phyloP scores from a whole-genome alignment of 345 rosid species.

The Ceriops decandra region DNA sequence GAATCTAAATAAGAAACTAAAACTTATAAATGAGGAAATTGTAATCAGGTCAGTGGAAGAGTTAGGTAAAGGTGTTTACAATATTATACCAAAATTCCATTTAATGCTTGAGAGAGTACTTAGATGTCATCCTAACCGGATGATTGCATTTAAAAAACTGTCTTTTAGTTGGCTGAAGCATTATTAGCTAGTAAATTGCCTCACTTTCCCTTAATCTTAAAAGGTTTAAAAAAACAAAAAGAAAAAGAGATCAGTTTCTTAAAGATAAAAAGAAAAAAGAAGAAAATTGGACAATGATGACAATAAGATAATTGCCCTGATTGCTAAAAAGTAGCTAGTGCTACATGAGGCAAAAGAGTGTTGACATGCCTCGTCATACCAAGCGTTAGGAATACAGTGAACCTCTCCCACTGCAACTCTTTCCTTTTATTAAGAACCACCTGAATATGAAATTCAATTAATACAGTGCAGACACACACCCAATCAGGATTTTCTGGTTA shows the following conservation, averaged over 20 bases:
- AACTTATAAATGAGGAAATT: too few relatives aligned
- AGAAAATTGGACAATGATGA: not conserved
- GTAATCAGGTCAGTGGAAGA: too few relatives aligned
- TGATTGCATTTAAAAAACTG: not conserved
- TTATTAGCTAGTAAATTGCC: not conserved
- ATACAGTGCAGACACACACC: slow-evolving; percentile 6
- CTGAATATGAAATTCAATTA: slow-evolving; percentile 30
- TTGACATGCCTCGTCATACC: slow-evolving; percentile 54
- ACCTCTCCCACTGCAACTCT: slow-evolving; percentile 86
- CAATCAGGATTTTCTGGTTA: not conserved
- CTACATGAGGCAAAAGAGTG: not conserved
- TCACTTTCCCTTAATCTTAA: not conserved
- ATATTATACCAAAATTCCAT: too few relatives aligned
- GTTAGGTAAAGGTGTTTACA: too few relatives aligned
- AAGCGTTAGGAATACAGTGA: slow-evolving; percentile 65
- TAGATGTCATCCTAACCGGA: not conserved
- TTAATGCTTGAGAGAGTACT: too few relatives aligned
- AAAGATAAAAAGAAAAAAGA: not conserved
- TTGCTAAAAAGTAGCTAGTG: not conserved
- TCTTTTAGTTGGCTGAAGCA: not conserved
- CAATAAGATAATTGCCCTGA: not conserved
- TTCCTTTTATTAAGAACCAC: slow-evolving; percentile 71
- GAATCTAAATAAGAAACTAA: too few relatives aligned
- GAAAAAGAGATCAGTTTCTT: not conserved
- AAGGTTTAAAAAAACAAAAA: too few relatives aligned